Evolutionary conservation across 257 asterid genomes (phyloP).

Genomic region (Solanum bukasovii): DNA sequence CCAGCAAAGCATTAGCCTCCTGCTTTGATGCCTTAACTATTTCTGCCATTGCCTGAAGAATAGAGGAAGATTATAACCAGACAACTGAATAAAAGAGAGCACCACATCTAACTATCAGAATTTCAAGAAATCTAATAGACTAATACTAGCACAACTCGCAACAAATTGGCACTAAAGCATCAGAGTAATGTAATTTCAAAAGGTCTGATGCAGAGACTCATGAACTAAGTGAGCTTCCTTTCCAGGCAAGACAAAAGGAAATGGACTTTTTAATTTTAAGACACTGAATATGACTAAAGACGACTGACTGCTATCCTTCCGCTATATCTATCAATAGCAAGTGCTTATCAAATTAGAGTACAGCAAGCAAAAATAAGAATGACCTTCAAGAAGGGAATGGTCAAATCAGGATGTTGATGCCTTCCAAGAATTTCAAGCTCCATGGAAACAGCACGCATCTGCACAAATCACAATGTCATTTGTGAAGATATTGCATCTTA

Average conservation of each 20-base stretch:
- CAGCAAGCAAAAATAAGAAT: conserved; percentile 5
- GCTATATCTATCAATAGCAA: conserved; percentile 1
- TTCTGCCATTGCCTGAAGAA: conserved; percentile 72
- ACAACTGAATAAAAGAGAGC: neutral
- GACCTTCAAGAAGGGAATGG: conserved; percentile 89
- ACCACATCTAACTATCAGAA: neutral
- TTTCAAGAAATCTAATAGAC: neutral
- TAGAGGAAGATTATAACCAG: neutral
- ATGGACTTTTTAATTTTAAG: neutral
- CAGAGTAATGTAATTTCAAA: neutral
- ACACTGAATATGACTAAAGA: neutral
- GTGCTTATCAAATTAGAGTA: neutral
- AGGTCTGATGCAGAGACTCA: neutral
- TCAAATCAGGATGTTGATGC: conserved; percentile 78
- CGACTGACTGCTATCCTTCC: neutral
- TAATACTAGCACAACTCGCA: neutral
- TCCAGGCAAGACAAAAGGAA: neutral
- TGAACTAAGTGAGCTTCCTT: neutral
- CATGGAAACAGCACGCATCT: conserved; percentile 83
- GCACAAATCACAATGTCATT: neutral
- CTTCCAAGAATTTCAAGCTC: conserved; percentile 98
- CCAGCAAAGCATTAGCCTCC: conserved; percentile 64
- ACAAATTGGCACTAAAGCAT: neutral
- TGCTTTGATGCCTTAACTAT: conserved; percentile 62
- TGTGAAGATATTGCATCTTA: neutral